Conservation (phyloP, 768 basidiomycete species). For the Imleria badia region DNA sequence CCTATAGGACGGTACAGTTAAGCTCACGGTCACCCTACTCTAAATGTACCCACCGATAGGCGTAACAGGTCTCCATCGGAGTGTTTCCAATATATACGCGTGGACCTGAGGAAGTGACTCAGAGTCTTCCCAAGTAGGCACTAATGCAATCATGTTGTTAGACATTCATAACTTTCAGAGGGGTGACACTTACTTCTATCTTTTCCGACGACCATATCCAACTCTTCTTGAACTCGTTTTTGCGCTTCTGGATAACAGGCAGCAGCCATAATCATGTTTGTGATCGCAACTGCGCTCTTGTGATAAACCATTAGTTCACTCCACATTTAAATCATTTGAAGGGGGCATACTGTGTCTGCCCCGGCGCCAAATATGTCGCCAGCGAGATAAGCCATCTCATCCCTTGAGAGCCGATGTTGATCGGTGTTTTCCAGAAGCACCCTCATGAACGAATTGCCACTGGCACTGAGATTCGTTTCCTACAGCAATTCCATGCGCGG, state of each 20-base stretch:
- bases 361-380: slow-evolving; percentile 65
- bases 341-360: slow-evolving; percentile 43
- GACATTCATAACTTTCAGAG: background rate
- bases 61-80: slow-evolving; percentile 36
- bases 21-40: background rate
- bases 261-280: slow-evolving; percentile 51
- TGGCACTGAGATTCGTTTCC: slow-evolving; percentile 2
- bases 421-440: slow-evolving; percentile 49
- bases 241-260: slow-evolving; percentile 54
- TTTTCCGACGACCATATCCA: slow-evolving; percentile 50
- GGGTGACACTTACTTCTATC: slow-evolving; percentile 18
- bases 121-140: slow-evolving; percentile 36
- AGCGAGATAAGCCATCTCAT: slow-evolving; percentile 57
- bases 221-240: slow-evolving; percentile 47
- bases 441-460: slow-evolving; percentile 43
- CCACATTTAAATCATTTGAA: background rate
- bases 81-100: slow-evolving; percentile 37
- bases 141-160: slow-evolving; percentile 15
- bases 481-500: background rate
- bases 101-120: slow-evolving; percentile 34
- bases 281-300: slow-evolving; percentile 50
- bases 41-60: slow-evolving; percentile 20
- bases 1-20: slow-evolving; percentile 24
- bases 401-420: slow-evolving; percentile 46
- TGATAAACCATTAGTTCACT: background rate